Conservation (phyloP, 2,329 filamentous ascomycete species). For the Penicillium thymicola region DNA sequence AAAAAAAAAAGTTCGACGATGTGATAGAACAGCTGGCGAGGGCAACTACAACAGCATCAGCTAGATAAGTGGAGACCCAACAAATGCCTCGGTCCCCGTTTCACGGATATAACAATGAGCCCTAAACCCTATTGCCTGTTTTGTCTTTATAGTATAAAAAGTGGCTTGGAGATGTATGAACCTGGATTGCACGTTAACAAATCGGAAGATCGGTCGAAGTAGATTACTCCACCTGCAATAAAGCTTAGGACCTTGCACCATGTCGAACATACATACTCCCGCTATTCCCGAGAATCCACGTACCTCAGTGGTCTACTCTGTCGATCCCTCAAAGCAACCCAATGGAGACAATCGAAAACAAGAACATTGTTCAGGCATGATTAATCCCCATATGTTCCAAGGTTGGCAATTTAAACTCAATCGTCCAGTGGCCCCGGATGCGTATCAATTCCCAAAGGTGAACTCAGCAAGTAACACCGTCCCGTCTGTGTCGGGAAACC, state of each 20-base stretch:
- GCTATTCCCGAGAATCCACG: too few species aligned
- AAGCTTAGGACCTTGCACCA: neutral
- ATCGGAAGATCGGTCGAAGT: neutral
- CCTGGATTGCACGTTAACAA: neutral
- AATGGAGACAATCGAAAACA: neutral
- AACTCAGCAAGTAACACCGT: conserved; percentile 4
- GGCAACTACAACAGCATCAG: neutral
- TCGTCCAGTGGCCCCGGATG: neutral
- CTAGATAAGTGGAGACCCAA: neutral
- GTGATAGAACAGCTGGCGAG: neutral
- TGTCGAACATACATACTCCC: neutral
- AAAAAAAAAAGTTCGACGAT: neutral
- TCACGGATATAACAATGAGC: conserved; percentile 3
- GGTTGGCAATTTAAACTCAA: neutral
- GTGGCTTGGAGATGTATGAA: neutral
- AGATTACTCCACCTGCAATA: neutral
- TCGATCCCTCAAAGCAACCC: neutral
- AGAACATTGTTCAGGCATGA: neutral
- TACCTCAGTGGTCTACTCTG: neutral
- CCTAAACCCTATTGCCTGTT: conserved; percentile 22
- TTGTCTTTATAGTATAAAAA: neutral
- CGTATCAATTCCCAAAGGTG: conserved; percentile 12
- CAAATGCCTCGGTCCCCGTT: conserved; percentile 11
- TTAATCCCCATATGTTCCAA: neutral
- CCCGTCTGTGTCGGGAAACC: neutral